These are phyloP conservation scores for Vitis cinerea DNA, from an alignment of 164 flowering plant genomes.

Conservation along the genomic window DNA sequence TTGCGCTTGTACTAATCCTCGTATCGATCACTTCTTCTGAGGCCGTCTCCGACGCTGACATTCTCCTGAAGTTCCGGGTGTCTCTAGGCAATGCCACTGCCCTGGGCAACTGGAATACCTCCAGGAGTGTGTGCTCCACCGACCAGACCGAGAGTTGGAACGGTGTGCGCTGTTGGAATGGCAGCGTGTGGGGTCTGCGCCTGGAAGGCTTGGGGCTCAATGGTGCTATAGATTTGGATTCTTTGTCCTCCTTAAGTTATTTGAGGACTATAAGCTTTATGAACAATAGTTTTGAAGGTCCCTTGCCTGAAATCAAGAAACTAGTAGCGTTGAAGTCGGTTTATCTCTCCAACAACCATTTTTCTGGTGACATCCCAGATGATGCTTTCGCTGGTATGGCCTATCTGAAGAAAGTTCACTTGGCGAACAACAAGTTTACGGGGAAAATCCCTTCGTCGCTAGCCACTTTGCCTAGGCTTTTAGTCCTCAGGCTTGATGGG, in stretches of 20 bases:
- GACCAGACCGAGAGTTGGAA: slow-evolving; percentile 25
- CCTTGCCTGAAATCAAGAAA: slow-evolving; percentile 28
- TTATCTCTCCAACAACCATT: slow-evolving; percentile 41
- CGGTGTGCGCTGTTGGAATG: slow-evolving; percentile 34
- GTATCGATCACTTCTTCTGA: background rate
- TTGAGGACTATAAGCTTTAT: slow-evolving; percentile 36
- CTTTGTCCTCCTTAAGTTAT: slow-evolving; percentile 13
- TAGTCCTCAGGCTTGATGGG: slow-evolving; percentile 33
- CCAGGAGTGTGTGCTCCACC: slow-evolving; percentile 18
- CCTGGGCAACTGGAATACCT: slow-evolving; percentile 29
- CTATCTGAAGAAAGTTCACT: slow-evolving; percentile 33
- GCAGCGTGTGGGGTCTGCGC: slow-evolving; percentile 28
- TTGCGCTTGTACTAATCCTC: background rate
- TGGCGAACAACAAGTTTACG: slow-evolving; percentile 30
- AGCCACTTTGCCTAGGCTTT: slow-evolving; percentile 30
- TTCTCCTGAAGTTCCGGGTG: slow-evolving; percentile 32
- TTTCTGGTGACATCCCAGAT: slow-evolving; percentile 39
- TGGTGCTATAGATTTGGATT: slow-evolving; percentile 24
- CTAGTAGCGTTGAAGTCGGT: slow-evolving; percentile 23
- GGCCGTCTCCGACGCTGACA: slow-evolving; percentile 13
- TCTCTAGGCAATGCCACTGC: slow-evolving; percentile 12
- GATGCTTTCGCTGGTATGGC: slow-evolving; percentile 36
- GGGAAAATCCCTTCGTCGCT: slow-evolving; percentile 44
- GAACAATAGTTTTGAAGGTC: slow-evolving; percentile 42
- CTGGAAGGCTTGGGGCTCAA: slow-evolving; percentile 37